A percentile compares a stretch with the other conserved stretches of the same genome.
phyloP scores from a whole-genome alignment of 73 alveolate genomes.

The Tetrahymena elliotti region DNA sequence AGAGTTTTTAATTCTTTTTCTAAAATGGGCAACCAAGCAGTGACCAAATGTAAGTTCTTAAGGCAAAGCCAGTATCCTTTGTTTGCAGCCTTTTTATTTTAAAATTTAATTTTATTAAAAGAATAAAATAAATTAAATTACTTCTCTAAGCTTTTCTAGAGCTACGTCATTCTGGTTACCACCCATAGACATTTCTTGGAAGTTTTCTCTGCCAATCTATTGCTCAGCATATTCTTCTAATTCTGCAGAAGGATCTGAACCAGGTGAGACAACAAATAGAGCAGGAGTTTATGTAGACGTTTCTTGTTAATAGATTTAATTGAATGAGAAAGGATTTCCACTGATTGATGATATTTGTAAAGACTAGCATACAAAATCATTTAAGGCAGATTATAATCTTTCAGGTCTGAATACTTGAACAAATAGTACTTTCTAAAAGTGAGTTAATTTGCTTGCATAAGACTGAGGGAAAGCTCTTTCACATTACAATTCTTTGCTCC shows the following conservation, averaged over 20 bases:
- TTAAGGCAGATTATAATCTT: conserved; percentile 95
- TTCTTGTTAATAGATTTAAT: conserved; percentile 81
- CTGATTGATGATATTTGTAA: conserved; percentile 85
- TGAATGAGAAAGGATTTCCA: conserved; percentile 92
- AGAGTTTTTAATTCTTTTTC: conserved; percentile 95
- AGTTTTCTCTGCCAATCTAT: conserved; percentile 91
- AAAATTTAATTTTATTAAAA: neutral
- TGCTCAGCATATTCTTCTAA: conserved; percentile 97
- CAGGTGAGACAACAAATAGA: conserved; percentile 96
- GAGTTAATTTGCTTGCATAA: conserved; percentile 63
- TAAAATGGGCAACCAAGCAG: conserved; percentile 96
- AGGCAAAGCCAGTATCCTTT: conserved; percentile 99
- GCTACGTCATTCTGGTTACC: conserved; percentile 98
- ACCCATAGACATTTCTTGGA: conserved; percentile 99
- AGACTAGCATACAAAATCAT: conserved; percentile 91
- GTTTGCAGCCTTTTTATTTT: conserved; percentile 87
- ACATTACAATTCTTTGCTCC: conserved; percentile 70
- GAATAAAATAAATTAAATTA: neutral
- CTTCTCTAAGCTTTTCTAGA: conserved; percentile 60
- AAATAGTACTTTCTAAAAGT: conserved; percentile 91
- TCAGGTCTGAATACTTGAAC: conserved; percentile 99
- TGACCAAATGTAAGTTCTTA: conserved; percentile 98
- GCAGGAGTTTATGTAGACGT: conserved; percentile 81
- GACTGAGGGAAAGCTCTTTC: conserved; percentile 84
- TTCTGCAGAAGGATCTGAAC: conserved; percentile 99